A percentile compares a stretch with the other conserved stretches of the same genome.
phyloP scores from a whole-genome alignment of 441 rosid genomes.

The Gossypium aridum region DNA sequence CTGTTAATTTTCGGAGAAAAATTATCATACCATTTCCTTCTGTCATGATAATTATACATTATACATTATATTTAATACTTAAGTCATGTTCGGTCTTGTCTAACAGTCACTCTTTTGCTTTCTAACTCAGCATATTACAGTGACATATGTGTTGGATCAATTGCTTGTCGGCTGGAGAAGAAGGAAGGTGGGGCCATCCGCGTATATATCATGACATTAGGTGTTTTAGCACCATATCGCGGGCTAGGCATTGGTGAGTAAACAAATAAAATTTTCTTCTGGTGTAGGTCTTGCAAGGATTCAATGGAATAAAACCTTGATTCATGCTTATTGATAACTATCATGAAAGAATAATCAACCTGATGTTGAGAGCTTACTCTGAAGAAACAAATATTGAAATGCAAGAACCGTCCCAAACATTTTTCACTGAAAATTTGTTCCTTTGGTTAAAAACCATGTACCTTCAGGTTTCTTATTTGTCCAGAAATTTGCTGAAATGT shows the following conservation, averaged over 20 bases:
- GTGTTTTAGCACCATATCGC: slow-evolving; percentile 95
- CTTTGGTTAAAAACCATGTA: background rate
- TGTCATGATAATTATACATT: background rate
- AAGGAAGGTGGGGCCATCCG: slow-evolving; percentile 62
- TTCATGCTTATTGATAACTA: background rate
- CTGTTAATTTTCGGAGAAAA: background rate
- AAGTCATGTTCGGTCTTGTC: background rate
- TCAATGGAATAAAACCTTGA: background rate
- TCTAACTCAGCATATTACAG: slow-evolving; percentile 65
- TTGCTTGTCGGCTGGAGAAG: slow-evolving; percentile 93
- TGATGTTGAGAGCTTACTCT: background rate
- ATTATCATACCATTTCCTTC: background rate
- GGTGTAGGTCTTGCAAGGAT: background rate
- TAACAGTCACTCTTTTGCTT: slow-evolving; percentile 3
- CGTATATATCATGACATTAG: slow-evolving; percentile 93
- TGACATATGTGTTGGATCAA: slow-evolving; percentile 91
- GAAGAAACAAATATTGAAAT: background rate
- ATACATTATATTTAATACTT: background rate
- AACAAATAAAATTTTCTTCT: background rate
- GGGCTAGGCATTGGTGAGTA: slow-evolving; percentile 89
- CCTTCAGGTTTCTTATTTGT: background rate
- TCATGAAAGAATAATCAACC: background rate
- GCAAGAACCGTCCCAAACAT: background rate
- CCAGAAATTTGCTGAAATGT: background rate
- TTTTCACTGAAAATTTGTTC: background rate